Conservation (phyloP, 1,284 basidiomycete species). For the Trametes versicolor region DNA sequence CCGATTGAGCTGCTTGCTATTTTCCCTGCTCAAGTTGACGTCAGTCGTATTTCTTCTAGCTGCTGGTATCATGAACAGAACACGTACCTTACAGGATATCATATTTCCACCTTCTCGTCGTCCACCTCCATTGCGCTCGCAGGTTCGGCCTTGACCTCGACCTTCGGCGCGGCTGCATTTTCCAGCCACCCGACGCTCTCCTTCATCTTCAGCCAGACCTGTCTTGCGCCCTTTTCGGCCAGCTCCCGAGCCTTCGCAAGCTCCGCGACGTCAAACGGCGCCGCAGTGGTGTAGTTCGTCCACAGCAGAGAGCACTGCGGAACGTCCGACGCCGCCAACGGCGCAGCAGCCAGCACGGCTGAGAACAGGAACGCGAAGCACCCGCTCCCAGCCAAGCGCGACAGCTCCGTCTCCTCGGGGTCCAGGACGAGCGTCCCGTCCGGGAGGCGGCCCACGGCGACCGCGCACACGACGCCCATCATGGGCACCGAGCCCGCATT, state of each 20-base stretch:
- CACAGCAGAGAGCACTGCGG: slow-evolving; percentile 54
- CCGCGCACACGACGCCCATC: slow-evolving; percentile 74
- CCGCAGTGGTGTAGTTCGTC: slow-evolving; percentile 60
- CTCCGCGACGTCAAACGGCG: slow-evolving; percentile 52
- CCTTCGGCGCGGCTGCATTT: slow-evolving; percentile 5
- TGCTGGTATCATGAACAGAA: neutral
- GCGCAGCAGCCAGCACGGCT: slow-evolving; percentile 36
- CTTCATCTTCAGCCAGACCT: slow-evolving; percentile 60
- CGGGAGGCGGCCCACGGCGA: slow-evolving; percentile 58
- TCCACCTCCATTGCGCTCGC: slow-evolving; percentile 26
- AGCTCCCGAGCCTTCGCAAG: slow-evolving; percentile 55
- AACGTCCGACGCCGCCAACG: slow-evolving; percentile 36
- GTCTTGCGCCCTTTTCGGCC: slow-evolving; percentile 55
- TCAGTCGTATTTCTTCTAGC: too few species aligned
- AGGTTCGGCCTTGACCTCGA: slow-evolving; percentile 2
- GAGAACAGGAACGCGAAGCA: slow-evolving; percentile 78
- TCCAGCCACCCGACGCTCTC: slow-evolving; percentile 45
- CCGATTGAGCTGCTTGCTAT: neutral
- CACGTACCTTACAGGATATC: neutral
- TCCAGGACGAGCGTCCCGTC: slow-evolving; percentile 55
- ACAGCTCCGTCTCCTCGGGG: slow-evolving; percentile 58
- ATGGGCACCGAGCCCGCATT: slow-evolving; percentile 75
- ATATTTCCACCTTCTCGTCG: slow-evolving; percentile 33
- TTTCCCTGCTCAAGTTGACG: too few species aligned
- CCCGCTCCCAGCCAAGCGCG: slow-evolving; percentile 53